These are phyloP conservation scores for Fusarium concolor DNA, from an alignment of 2,329 filamentous ascomycete species.

Conservation along the genomic window DNA sequence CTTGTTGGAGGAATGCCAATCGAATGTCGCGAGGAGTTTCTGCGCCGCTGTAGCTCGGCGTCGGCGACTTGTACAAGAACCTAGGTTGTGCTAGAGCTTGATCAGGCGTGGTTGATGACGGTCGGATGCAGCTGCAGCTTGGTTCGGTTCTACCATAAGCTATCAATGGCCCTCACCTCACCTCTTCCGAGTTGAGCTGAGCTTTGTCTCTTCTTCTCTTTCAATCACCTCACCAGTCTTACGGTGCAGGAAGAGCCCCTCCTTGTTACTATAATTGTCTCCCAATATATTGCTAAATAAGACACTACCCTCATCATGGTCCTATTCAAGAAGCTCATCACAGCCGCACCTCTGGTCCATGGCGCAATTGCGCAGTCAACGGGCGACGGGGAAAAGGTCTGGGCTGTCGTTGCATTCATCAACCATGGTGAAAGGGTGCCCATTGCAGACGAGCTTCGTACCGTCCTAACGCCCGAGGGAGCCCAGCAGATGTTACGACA, in stretches of 20 bases:
- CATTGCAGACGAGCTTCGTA: slow-evolving; percentile 42
- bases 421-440: slow-evolving; percentile 67
- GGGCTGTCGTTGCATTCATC: slow-evolving; percentile 62
- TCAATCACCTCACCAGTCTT: slow-evolving; percentile 20
- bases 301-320: slow-evolving; percentile 34
- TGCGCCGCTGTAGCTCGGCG: slow-evolving; percentile 8
- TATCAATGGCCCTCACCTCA: slow-evolving; percentile 23
- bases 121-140: slow-evolving; percentile 24
- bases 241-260: slow-evolving; percentile 22
- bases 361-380: slow-evolving; percentile 48
- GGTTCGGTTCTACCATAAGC: slow-evolving; percentile 19
- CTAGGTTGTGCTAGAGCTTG: slow-evolving; percentile 20
- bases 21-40: slow-evolving; percentile 33
- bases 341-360: slow-evolving; percentile 38
- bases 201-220: slow-evolving; percentile 13
- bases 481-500: slow-evolving; percentile 64
- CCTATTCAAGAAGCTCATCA: slow-evolving; percentile 15
- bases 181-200: slow-evolving; percentile 6
- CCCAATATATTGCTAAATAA: neutral
- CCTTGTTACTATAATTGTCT: neutral
- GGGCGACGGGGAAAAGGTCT: slow-evolving; percentile 55
- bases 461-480: slow-evolving; percentile 63
- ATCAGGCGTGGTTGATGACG: slow-evolving; percentile 38
- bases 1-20: slow-evolving; percentile 26
- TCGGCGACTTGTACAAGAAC: slow-evolving; percentile 34